These are phyloP conservation scores for Fusarium sarcochroum DNA, from an alignment of 2,329 filamentous ascomycete species.

Conservation along the genomic window DNA sequence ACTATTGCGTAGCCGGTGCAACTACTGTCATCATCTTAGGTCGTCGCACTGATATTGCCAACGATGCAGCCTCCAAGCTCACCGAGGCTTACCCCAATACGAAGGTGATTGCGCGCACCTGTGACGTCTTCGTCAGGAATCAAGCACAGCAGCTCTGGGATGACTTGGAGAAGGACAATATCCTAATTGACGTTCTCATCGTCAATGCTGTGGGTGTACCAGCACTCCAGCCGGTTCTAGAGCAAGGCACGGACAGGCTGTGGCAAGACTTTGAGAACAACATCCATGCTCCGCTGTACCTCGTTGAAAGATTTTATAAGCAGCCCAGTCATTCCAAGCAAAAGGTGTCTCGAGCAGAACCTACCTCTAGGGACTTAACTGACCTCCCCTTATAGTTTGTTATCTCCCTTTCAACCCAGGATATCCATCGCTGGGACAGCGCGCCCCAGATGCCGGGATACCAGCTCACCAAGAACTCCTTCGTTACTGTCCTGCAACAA, in stretches of 20 bases:
- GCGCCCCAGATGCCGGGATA: slow-evolving; percentile 49
- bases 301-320: slow-evolving; percentile 39
- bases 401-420: slow-evolving; percentile 34
- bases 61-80: slow-evolving; percentile 19
- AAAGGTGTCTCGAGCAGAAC: not conserved
- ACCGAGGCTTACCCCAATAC: slow-evolving; percentile 19
- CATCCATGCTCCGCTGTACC: slow-evolving; percentile 31
- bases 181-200: slow-evolving; percentile 26
- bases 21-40: slow-evolving; percentile 56
- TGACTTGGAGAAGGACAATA: slow-evolving; percentile 4
- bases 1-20: slow-evolving; percentile 63
- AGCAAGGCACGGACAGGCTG: slow-evolving; percentile 40
- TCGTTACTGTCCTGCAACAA: slow-evolving; percentile 53
- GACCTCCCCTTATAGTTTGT: slow-evolving; percentile 3
- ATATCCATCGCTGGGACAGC: slow-evolving; percentile 48
- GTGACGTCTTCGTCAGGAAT: slow-evolving; percentile 14
- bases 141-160: slow-evolving; percentile 27
- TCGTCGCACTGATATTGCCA: slow-evolving; percentile 26
- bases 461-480: slow-evolving; percentile 55
- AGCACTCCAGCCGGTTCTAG: slow-evolving; percentile 27
- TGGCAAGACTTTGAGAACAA: slow-evolving; percentile 46
- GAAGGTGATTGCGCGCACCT: not conserved
- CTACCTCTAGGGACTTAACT: rapidly evolving
- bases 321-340: slow-evolving; percentile 25
- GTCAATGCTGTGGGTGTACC: slow-evolving; percentile 31